phyloP scores from a whole-genome alignment of 306 rosid species.

The Acmispon strigosus region DNA sequence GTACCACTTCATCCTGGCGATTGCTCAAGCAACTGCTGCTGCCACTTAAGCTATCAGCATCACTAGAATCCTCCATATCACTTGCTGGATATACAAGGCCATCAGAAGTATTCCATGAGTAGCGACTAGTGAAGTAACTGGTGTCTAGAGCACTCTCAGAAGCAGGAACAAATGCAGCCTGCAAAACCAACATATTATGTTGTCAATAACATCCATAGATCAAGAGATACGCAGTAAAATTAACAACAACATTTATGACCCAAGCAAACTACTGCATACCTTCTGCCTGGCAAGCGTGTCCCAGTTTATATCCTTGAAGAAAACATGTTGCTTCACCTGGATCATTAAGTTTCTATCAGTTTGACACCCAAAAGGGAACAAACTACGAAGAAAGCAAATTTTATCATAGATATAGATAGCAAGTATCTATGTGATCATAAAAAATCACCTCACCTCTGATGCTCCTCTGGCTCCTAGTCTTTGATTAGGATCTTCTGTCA shows the following conservation, averaged over 20 bases:
- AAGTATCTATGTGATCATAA: not conserved
- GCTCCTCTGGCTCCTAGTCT: constrained; percentile 98
- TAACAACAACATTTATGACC: not conserved
- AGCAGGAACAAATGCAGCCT: constrained; percentile 99
- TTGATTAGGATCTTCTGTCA: constrained; percentile 94
- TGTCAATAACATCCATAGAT: not conserved
- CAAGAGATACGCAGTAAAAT: not conserved
- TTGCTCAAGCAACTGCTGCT: constrained; percentile 82
- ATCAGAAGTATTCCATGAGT: constrained; percentile 77
- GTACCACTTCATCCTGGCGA: constrained; percentile 98
- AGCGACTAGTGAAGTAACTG: constrained; percentile 92
- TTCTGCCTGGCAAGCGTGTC: constrained; percentile 98
- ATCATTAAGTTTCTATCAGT: constrained; percentile 25
- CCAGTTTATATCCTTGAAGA: constrained; percentile 97
- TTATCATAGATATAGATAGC: constrained; percentile 10
- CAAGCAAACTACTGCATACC: constrained; percentile 34
- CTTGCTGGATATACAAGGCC: constrained; percentile 58
- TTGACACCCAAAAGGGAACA: not conserved
- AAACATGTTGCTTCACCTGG: constrained; percentile 90
- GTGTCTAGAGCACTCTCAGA: constrained; percentile 95
- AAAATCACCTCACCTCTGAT: constrained; percentile 60
- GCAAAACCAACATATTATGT: constrained; percentile 21
- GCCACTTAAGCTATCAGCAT: constrained; percentile 91
- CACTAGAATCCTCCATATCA: constrained; percentile 84
- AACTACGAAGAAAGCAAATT: not conserved